Evolutionary conservation across 2,329 filamentous ascomycete species (phyloP), one percentile per base, ranked within the genome.

Genomic region (Pseudohalonectria lignicola): DNA sequence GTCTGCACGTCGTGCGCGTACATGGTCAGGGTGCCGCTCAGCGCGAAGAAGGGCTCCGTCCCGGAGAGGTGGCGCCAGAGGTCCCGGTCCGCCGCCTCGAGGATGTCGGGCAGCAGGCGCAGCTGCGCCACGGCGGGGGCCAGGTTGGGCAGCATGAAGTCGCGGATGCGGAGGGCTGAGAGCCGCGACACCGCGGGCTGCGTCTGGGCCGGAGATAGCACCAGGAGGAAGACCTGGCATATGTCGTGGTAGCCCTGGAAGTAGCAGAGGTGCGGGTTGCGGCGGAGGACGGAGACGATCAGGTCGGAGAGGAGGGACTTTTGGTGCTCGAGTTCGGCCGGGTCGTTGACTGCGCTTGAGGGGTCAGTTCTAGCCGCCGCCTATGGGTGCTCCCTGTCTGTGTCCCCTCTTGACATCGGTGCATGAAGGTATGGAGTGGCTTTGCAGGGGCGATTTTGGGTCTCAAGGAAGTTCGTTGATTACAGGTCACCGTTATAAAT

Each of bases 171-270:
- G 32, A 96, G 73, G 23, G 88, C 69, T 3, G 88, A 94, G 41
- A 98, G 76, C n/a, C 84, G 82, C 25, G 83, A 72, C 23, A 93
- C 76, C 13, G 81, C 76, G 6, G 67, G 58, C 15, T 71, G 66
- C 13, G 84, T 79, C 39, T 67, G 56, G 17, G 67, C 53, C 9
- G 75, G 63, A 1, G 81, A 80, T 4, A 98, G 69, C 10, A 95
- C 88, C 12, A 98, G 73, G 30, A 96, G 74, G 42, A 98, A 72
- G 18, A 98, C 92, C 62, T 98, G 93, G 49, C 86, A 92, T 52
- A 98, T 96, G 63, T 98, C 92, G 60, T 98, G 92, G 57, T 93
- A 98, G 55, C 92, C 92, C 64, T 98, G 92, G 59, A 98, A 98
- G 63, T 98, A 98, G 65, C 79, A 86, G 26, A 98, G 75, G 55